phyloP scores from a whole-genome alignment of 257 asterid species.

The Solanum chilense region DNA sequence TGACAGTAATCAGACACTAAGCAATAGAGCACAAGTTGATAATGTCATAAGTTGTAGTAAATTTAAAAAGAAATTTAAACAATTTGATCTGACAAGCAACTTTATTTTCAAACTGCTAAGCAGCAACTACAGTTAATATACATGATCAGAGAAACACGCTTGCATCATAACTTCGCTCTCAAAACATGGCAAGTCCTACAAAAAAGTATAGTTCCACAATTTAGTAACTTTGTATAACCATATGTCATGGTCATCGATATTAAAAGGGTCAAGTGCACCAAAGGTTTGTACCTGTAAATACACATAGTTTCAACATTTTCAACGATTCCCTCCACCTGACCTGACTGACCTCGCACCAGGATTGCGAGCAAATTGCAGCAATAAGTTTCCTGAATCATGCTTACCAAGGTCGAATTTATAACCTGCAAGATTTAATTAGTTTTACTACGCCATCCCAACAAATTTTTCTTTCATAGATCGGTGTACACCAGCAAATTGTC shows the following conservation, averaged over 20 bases:
- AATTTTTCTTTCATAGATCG: neutral
- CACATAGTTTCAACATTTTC: neutral
- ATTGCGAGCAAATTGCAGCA: neutral
- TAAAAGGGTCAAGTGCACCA: neutral
- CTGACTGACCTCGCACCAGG: neutral
- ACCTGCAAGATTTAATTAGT: neutral
- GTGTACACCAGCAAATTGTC: neutral
- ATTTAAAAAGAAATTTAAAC: too few species aligned
- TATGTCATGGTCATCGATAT: neutral
- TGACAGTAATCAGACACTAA: too few species aligned
- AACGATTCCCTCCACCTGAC: neutral
- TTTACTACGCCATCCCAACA: neutral
- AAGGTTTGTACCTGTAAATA: neutral
- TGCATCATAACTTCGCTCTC: neutral
- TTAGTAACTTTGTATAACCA: neutral
- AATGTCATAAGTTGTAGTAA: neutral
- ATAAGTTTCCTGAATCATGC: neutral
- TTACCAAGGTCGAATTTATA: neutral
- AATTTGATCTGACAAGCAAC: neutral
- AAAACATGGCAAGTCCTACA: neutral
- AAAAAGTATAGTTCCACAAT: neutral
- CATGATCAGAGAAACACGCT: too few species aligned
- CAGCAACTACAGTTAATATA: too few species aligned
- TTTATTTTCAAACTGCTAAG: too few species aligned
- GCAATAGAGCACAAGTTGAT: neutral